Percentiles rank a stretch among this genome's conserved stretches.
These are phyloP conservation scores for Pichia sp. DNA, from an alignment of 1,139 yeast genomes.

Conservation along the genomic window DNA sequence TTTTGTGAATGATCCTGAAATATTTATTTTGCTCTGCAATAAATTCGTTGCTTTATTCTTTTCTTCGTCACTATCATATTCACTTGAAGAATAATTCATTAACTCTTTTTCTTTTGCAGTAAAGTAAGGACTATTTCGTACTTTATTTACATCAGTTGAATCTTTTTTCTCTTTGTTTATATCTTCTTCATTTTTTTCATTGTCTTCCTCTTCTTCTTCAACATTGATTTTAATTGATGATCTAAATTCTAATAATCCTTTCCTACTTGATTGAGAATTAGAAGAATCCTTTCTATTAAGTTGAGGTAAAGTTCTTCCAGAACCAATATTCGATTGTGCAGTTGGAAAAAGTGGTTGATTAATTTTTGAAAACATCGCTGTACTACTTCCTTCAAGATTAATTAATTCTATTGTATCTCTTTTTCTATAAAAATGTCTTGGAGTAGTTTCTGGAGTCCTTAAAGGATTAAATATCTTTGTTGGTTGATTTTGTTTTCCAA, in stretches of 20 bases:
- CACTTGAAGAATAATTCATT: slow-evolving; percentile 16
- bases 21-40: slow-evolving; percentile 10
- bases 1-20: neutral
- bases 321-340: slow-evolving; percentile 26
- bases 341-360: slow-evolving; percentile 23
- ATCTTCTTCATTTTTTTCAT: slow-evolving; percentile 12
- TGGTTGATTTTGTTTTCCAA: neutral
- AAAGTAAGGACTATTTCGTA: neutral
- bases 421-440: slow-evolving; percentile 14
- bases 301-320: slow-evolving; percentile 13
- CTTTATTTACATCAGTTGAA: neutral
- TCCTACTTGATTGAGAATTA: neutral
- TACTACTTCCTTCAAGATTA: neutral
- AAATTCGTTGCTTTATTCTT: slow-evolving; percentile 1
- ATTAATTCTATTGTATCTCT: neutral
- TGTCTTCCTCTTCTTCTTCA: slow-evolving; percentile 17
- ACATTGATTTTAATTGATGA: slow-evolving; percentile 12
- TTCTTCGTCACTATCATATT: slow-evolving; percentile 11
- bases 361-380: neutral
- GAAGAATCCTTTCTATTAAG: neutral
- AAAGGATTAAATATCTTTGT: slow-evolving; percentile 9
- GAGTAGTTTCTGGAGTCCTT: slow-evolving; percentile 28
- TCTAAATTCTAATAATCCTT: slow-evolving; percentile 9
- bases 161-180: slow-evolving; percentile 2
- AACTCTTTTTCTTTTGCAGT: slow-evolving; percentile 5